Percentiles rank a stretch among this genome's conserved stretches.
Conservation (phyloP, 495 filamentous ascomycete genomes). For the Podospora sp. region DNA sequence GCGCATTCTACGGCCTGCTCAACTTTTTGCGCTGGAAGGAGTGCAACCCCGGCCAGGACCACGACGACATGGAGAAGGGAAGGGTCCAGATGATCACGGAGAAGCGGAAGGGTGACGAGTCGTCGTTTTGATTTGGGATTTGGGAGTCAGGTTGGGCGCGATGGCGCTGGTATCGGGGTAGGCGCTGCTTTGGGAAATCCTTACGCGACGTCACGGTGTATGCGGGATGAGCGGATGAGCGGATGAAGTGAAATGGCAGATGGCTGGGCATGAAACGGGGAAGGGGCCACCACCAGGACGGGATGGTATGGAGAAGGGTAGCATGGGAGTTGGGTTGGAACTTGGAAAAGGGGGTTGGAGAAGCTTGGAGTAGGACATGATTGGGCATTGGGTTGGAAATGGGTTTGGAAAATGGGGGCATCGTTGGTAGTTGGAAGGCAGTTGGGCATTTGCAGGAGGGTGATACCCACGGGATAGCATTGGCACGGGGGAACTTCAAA, state of each 20-base stretch:
- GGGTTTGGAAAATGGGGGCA: background rate
- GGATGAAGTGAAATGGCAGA: too few relatives aligned
- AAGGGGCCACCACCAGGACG: too few relatives aligned
- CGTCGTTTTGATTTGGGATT: background rate
- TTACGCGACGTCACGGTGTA: background rate
- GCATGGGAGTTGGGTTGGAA: background rate
- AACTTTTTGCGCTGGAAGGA: slow-evolving; percentile 71
- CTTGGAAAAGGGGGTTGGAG: background rate
- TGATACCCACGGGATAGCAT: background rate
- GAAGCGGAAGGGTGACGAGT: background rate
- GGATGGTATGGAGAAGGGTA: too few relatives aligned
- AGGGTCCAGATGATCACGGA: background rate
- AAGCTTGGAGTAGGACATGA: background rate
- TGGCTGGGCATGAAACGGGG: too few relatives aligned
- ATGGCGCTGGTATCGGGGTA: background rate
- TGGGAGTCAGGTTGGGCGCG: background rate
- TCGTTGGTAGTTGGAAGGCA: background rate
- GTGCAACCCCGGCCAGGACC: slow-evolving; percentile 59
- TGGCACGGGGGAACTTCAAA: background rate
- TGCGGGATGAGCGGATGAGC: background rate
- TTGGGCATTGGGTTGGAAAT: background rate
- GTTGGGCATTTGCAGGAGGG: background rate
- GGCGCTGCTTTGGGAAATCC: background rate
- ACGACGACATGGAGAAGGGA: slow-evolving; percentile 24
- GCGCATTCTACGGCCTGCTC: slow-evolving; percentile 66